Conservation (phyloP, 768 basidiomycete genomes). For the Kwoniella mangroviensis region DNA sequence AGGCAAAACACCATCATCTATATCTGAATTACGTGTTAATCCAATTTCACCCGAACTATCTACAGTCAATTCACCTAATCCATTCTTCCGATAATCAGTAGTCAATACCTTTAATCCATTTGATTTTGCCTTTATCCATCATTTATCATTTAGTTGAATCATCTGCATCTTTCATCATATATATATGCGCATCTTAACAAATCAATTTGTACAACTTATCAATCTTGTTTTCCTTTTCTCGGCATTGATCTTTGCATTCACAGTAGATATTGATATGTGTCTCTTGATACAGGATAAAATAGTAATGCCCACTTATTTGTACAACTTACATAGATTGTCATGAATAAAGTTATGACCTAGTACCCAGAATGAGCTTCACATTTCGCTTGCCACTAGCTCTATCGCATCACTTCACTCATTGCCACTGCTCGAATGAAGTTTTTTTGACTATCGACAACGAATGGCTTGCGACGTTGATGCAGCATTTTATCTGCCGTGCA, state of each 20-base stretch:
- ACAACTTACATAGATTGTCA: not conserved
- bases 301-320: slow-evolving; percentile 2
- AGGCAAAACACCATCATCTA: slow-evolving; percentile 16
- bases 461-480: too few relatives aligned
- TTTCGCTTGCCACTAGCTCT: not conserved
- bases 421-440: too few relatives aligned
- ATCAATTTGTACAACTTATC: slow-evolving; percentile 1
- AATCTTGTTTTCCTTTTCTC: not conserved
- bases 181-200: not conserved
- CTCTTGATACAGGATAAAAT: not conserved
- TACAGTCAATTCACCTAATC: slow-evolving; percentile 7
- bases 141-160: slow-evolving; percentile 1
- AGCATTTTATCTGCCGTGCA: too few relatives aligned
- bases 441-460: too few relatives aligned
- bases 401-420: not conserved
- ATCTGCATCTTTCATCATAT: slow-evolving; percentile 12
- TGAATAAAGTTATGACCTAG: not conserved
- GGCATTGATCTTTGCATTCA: not conserved
- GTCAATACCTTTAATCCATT: not conserved
- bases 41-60: slow-evolving; percentile 25
- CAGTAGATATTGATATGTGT: not conserved
- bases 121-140: not conserved
- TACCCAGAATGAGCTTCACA: not conserved
- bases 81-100: slow-evolving; percentile 23
- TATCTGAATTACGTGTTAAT: slow-evolving; percentile 24